Percentiles rank a stretch among this genome's conserved stretches.
phyloP scores from a whole-genome alignment of 75 land plant species.

The Azolla pinnata region DNA sequence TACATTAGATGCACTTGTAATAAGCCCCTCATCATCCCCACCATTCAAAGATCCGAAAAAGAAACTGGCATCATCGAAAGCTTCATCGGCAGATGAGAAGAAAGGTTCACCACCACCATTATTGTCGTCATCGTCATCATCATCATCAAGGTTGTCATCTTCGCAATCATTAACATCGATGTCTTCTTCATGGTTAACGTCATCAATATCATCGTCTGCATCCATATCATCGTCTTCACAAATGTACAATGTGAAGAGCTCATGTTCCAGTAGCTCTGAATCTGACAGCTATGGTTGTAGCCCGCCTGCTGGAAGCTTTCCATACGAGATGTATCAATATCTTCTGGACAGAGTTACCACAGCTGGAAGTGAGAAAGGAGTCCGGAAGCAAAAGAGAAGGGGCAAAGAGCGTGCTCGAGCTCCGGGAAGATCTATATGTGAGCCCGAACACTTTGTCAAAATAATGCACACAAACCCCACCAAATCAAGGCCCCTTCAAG shows the following conservation, averaged over 20 bases:
- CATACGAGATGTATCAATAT: conserved; percentile 63
- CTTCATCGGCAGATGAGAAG: no score
- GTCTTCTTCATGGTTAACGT: no score
- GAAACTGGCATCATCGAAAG: no score
- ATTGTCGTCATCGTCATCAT: no score
- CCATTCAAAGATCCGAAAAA: no score
- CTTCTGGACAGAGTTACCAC: conserved; percentile 60
- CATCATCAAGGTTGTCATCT: no score
- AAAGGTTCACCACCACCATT: no score
- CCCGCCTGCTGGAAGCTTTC: conserved; percentile 55
- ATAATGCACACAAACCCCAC: conserved; percentile 54
- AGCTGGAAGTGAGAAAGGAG: conserved; percentile 41
- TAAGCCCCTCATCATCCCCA: conserved; percentile 25
- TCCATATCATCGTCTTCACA: no score
- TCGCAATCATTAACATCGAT: no score
- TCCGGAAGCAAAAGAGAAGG: conserved; percentile 40
- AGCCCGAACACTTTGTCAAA: conserved; percentile 77
- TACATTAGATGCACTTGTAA: background rate
- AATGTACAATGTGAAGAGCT: background rate
- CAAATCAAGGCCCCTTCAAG: conserved; percentile 66
- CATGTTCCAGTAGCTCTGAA: conserved; percentile 4
- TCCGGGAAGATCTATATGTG: conserved; percentile 36
- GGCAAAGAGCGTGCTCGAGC: conserved; percentile 34
- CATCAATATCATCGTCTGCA: no score
- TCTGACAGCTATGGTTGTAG: conserved; percentile 14